Evolutionary conservation across 2,329 filamentous ascomycete genomes (phyloP), one percentile per base, ranked within the genome.

Genomic region (Neonectria hederae): DNA sequence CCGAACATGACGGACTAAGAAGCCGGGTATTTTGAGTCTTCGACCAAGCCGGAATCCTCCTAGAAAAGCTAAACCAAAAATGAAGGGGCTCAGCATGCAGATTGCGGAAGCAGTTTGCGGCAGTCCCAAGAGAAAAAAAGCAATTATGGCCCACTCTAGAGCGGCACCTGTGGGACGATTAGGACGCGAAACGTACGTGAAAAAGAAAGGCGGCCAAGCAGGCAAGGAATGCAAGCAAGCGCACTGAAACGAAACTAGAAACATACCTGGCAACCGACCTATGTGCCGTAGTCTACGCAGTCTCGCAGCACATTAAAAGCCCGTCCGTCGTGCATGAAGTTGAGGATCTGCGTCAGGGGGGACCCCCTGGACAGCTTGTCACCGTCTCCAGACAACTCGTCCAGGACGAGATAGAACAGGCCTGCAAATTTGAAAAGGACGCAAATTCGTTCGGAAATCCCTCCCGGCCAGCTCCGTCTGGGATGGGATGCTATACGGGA

Each of bases 91-190:
- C 26, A 38, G 35, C 35, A 38, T 38, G 35, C 6, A 14, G 35
- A 17, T 49, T 61, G 55, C 51, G 24, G 46, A 59, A 63, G 54
- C 52, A 62, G 52, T 63, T 59, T 63, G 58, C 57, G 35, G 46
- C 24, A 38, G 54, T 32, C 30, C 32, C 32, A 40, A 40, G n/a
- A n/a, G 38, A 66, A 72, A 66, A 72, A 65, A 69, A 69, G 63
- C 59, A 72, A 70, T 53, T 32, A 32, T 22, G 52, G 61, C 48
- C 42, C 43, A 32, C 65, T 43, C 69, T 69, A 63, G 65, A 56
- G 61, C 65, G 63, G 57, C 59, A 64, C 24, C 62, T 46, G 59
- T 72, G 69, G 69, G 59, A 72, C 65, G 69, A 71, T 70, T 71
- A 59, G 53, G 49, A 43, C 46, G 45, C 54, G 54, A 64, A 73